These are phyloP conservation scores for Megacollybia platyphylla DNA, from an alignment of 1,284 basidiomycete genomes.

Conservation along the genomic window DNA sequence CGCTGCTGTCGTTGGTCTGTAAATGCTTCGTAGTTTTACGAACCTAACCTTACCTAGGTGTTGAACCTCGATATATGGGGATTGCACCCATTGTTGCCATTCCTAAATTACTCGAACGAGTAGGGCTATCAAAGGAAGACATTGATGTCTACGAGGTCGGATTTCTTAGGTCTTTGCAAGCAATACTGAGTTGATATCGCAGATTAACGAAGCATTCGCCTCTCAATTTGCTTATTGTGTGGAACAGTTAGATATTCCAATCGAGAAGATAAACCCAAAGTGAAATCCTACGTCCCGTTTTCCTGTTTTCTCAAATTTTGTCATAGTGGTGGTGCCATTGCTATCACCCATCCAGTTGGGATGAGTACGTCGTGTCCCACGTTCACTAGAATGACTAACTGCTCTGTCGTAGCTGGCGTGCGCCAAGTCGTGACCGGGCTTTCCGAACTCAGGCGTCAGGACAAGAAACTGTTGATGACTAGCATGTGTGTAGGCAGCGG, in stretches of 20 bases:
- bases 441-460: constrained; percentile 59
- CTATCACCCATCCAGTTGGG: constrained; percentile 69
- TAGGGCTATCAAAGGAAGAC: constrained; percentile 71
- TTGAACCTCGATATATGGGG: constrained; percentile 80
- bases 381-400: constrained; percentile 4
- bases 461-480: constrained; percentile 58
- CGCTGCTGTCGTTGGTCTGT: constrained; percentile 66
- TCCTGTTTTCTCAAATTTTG: background rate
- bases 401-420: constrained; percentile 43
- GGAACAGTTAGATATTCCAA: constrained; percentile 67
- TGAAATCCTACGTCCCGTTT: background rate
- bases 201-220: constrained; percentile 81
- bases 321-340: constrained; percentile 67
- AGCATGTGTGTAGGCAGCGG: constrained; percentile 87
- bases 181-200: constrained; percentile 1
- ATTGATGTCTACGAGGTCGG: constrained; percentile 80
- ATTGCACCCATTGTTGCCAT: constrained; percentile 80
- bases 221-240: constrained; percentile 74
- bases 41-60: constrained; percentile 31
- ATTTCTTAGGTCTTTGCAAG: constrained; percentile 6
- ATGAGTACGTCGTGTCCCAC: constrained; percentile 48
- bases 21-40: constrained; percentile 8
- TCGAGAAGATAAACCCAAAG: constrained; percentile 82
- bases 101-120: constrained; percentile 63
- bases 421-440: constrained; percentile 82